A percentile compares a stretch with the other conserved stretches of the same genome.
Conservation (phyloP, 139 green algal species). For the Closterium sp. region DNA sequence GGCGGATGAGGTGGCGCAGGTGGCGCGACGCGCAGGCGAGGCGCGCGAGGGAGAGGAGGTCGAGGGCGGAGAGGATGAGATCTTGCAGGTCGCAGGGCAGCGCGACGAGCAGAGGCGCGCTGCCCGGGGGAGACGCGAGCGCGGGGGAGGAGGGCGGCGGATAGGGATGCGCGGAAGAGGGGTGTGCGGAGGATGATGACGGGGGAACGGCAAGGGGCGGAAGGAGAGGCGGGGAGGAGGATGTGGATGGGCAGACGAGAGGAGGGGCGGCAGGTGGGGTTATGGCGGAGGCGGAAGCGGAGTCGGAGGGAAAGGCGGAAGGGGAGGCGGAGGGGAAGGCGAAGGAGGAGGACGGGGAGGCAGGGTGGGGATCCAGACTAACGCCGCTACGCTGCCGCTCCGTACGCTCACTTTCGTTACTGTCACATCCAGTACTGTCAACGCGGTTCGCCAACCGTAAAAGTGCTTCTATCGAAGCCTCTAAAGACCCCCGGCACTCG, state of each 20-base stretch:
- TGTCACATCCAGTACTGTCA: not conserved
- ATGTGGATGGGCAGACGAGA: not conserved
- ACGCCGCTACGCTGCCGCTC: not conserved
- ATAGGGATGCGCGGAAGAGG: not conserved
- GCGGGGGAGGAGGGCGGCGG: not conserved
- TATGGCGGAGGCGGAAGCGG: not conserved
- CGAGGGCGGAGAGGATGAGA: not conserved
- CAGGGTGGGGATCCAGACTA: not conserved
- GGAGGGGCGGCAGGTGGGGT: not conserved
- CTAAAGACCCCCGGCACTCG: not conserved
- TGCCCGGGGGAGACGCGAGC: not conserved
- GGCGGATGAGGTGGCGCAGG: not conserved
- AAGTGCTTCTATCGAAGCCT: not conserved
- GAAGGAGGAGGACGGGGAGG: not conserved
- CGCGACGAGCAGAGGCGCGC: not conserved
- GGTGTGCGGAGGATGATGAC: too few species aligned
- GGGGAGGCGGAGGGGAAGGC: not conserved
- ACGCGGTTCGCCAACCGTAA: not conserved
- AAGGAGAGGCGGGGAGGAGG: too few species aligned
- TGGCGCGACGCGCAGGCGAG: not conserved
- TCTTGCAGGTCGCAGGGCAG: not conserved
- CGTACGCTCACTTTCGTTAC: not conserved
- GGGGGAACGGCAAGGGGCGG: too few species aligned
- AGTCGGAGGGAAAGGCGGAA: not conserved
- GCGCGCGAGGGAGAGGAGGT: not conserved